Base-by-base conservation (phyloP, 2,329 filamentous ascomycete species). In the Biscogniauxia mediterranea region DNA sequence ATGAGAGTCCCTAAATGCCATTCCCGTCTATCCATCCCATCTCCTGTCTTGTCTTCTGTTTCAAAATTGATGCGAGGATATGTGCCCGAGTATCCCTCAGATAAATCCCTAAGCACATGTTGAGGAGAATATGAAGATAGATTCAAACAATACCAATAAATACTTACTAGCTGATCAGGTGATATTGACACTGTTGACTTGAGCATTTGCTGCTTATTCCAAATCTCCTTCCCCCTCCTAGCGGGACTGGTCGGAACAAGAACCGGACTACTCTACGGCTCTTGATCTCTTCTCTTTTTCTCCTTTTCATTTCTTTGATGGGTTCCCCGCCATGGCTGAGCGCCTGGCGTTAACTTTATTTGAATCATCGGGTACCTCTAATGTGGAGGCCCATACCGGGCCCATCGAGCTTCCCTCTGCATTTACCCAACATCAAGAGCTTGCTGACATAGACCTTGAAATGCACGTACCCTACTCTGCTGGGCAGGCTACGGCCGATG, bases 321-420 rank as follows among this genome's bases (percentile, higher is more conserved):
- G 19, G n/a, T 17, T 38, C 23, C 52, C 46, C 21, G 58, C 26
- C 26, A 63, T 61, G 61, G 56, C 49, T 26, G 59, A 67, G 54
- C 70, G 66, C n/a, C 42, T 71, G 58, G 60, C 56, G 42, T 42
- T 69, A 55, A 65, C 64, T 32, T 61, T 64, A 15, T 54, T 69
- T 25, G 64, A 58, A 55, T 64, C 69, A 46, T 61, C 62, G 57
- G 68, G 64, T 28, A 21, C 58, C 25, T 56, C 64, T 59, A 55
- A 59, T 32, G 59, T 69, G 57, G 66, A 69, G 50, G 63, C 63
- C 2, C 66, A 61, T 51, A 53, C 65, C 13, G 66, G 64, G 46
- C 56, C 68, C 42, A 38, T 68, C 42, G 66, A 68, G 57, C 64
- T 70, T 38, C 8, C 63, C n/a, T 54, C 65, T 58, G 57, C 53